These are phyloP conservation scores for Saccharomycopsis schoenii DNA, from an alignment of 805 yeast genomes.

Conservation along the genomic window DNA sequence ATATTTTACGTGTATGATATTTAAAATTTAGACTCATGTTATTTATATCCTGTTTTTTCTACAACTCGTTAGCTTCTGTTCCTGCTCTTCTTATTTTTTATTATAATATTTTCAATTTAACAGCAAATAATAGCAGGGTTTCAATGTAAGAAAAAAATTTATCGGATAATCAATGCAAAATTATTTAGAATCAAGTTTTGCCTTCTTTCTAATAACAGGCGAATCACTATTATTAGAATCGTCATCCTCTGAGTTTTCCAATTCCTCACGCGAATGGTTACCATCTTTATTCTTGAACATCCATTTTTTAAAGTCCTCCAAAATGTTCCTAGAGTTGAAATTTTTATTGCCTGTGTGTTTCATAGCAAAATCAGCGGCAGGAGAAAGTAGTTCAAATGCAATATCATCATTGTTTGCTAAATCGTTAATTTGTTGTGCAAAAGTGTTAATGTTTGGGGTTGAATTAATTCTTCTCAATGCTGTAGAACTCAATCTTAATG, in stretches of 20 bases:
- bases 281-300: slow-evolving; percentile 22
- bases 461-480: slow-evolving; percentile 19
- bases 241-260: slow-evolving; percentile 5
- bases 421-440: slow-evolving; percentile 21
- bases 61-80: no score
- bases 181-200: background rate
- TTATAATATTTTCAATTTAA: no score
- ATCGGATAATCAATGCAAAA: no score
- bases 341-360: slow-evolving; percentile 50
- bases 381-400: slow-evolving; percentile 29
- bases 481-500: slow-evolving; percentile 39
- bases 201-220: slow-evolving; percentile 4
- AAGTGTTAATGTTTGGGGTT: slow-evolving; percentile 11
- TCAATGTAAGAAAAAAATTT: no score
- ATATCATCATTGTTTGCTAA: slow-evolving; percentile 14
- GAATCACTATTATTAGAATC: slow-evolving; percentile 2
- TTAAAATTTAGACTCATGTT: no score
- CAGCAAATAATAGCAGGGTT: background rate
- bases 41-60: no score
- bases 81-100: no score
- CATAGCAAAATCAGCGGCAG: slow-evolving; percentile 59
- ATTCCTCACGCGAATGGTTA: background rate
- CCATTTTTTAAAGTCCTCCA: slow-evolving; percentile 28
- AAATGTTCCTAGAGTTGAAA: slow-evolving; percentile 23
- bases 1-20: no score